phyloP scores from a whole-genome alignment of 768 basidiomycete species.

The Hebeloma cylindrosporum region DNA sequence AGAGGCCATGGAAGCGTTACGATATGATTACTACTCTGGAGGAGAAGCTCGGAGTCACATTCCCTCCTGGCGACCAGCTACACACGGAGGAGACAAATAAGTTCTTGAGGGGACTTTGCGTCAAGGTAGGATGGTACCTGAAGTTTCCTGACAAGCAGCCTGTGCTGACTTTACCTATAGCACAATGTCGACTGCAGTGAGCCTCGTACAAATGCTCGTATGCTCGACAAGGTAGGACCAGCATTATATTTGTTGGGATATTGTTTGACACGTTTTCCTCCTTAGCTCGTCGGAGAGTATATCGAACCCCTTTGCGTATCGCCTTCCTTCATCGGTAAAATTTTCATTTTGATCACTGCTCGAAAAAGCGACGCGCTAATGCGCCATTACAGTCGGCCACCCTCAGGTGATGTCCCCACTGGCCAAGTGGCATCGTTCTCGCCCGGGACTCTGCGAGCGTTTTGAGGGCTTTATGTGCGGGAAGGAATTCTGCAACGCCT shows the following conservation, averaged over 20 bases:
- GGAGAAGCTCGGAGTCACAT: conserved; percentile 87
- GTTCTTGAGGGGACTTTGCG: conserved; percentile 82
- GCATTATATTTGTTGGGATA: not conserved
- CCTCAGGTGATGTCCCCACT: conserved; percentile 99
- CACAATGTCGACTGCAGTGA: conserved; percentile 96
- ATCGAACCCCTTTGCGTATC: conserved; percentile 97
- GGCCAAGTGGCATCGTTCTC: conserved; percentile 97
- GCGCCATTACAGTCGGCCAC: conserved; percentile 74
- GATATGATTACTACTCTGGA: conserved; percentile 98
- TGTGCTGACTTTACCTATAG: conserved; percentile 35
- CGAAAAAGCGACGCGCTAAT: no score
- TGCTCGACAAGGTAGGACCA: conserved; percentile 92
- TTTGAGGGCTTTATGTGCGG: conserved; percentile 99
- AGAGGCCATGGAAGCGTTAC: conserved; percentile 95
- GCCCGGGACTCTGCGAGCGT: conserved; percentile 95
- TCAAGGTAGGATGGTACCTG: conserved; percentile 57
- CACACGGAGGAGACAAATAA: conserved; percentile 86
- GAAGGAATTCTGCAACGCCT: conserved; percentile 98
- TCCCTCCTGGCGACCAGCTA: conserved; percentile 89
- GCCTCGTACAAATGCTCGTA: conserved; percentile 90
- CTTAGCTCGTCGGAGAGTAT: conserved; percentile 92
- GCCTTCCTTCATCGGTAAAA: conserved; percentile 87
- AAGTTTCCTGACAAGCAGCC: not conserved
- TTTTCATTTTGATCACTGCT: not conserved
- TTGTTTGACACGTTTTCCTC: conserved; percentile 1